Conservation (phyloP, 768 basidiomycete genomes). For the Rhodotorula sphaerocarpa region DNA sequence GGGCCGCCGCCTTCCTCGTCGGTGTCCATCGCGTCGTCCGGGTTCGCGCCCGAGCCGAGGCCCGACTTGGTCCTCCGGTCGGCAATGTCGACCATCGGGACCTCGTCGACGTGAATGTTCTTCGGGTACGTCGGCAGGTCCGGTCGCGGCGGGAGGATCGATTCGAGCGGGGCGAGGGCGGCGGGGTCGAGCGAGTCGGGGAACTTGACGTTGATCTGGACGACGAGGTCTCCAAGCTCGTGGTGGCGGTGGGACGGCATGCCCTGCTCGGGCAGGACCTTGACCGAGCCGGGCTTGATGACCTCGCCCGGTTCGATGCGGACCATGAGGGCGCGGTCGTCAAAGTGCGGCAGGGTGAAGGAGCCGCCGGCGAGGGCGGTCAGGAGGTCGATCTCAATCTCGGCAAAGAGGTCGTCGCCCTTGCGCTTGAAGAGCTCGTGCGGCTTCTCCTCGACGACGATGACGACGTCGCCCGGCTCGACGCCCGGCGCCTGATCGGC, state of each 20-base stretch:
- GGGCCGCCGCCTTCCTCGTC: conserved; percentile 68
- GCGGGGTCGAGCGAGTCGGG: conserved; percentile 67
- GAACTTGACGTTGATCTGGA: conserved; percentile 80
- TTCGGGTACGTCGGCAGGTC: conserved; percentile 58
- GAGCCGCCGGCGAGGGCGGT: conserved; percentile 88
- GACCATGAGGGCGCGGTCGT: conserved; percentile 79
- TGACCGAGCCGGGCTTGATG: conserved; percentile 81
- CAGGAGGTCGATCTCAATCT: conserved; percentile 84
- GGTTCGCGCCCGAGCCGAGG: conserved; percentile 56
- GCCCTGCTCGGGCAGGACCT: conserved; percentile 86
- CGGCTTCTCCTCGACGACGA: conserved; percentile 84
- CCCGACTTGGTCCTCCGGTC: conserved; percentile 32
- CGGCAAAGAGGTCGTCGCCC: conserved; percentile 74
- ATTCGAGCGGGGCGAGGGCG: conserved; percentile 65
- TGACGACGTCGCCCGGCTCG: conserved; percentile 86
- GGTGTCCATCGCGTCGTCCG: conserved; percentile 67
- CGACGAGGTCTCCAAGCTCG: conserved; percentile 84
- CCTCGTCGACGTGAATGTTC: conserved; percentile 60
- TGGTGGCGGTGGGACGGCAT: conserved; percentile 99
- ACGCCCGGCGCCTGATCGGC: conserved; percentile 84
- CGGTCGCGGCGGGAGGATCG: conserved; percentile 68
- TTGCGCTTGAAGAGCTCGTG: conserved; percentile 81
- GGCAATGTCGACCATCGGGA: conserved; percentile 65
- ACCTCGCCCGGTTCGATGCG: conserved; percentile 78
- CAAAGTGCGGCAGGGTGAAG: conserved; percentile 82